Conservation (phyloP, 176 grass and related monocot species). For the Tuctoria greenei region DNA sequence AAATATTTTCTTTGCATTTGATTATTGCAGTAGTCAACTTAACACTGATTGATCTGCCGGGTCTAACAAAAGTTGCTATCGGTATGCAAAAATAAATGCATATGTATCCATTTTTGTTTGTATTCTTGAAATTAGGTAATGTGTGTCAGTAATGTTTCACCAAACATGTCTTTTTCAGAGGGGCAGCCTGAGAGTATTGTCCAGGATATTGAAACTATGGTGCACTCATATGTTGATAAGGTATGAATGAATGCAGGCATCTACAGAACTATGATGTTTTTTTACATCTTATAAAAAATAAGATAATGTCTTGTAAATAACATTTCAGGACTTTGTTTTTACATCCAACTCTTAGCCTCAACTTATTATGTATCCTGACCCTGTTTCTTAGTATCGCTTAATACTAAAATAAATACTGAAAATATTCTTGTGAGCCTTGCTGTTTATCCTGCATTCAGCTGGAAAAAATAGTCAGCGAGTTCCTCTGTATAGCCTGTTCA, state of each 20-base stretch:
- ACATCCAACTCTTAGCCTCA: background rate
- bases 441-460: background rate
- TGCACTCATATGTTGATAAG: conserved; percentile 78
- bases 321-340: background rate
- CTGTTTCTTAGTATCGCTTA: background rate
- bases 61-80: conserved; percentile 86
- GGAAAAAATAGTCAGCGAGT: background rate
- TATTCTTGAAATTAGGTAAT: conserved; percentile 14
- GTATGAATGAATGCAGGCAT: conserved; percentile 38
- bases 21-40: conserved; percentile 82
- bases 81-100: conserved; percentile 42
- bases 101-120: background rate
- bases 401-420: background rate
- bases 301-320: background rate
- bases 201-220: conserved; percentile 92
- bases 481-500: background rate
- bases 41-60: conserved; percentile 91
- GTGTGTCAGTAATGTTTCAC: background rate
- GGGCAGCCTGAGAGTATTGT: conserved; percentile 88
- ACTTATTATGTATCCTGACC: background rate
- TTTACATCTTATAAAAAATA: background rate
- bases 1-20: conserved; percentile 28
- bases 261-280: background rate
- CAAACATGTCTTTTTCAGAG: conserved; percentile 57
- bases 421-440: background rate